Percentiles rank a stretch among this genome's conserved stretches.
These are phyloP conservation scores for Populus pruinosa DNA, from an alignment of 345 rosid genomes.

Conservation along the genomic window DNA sequence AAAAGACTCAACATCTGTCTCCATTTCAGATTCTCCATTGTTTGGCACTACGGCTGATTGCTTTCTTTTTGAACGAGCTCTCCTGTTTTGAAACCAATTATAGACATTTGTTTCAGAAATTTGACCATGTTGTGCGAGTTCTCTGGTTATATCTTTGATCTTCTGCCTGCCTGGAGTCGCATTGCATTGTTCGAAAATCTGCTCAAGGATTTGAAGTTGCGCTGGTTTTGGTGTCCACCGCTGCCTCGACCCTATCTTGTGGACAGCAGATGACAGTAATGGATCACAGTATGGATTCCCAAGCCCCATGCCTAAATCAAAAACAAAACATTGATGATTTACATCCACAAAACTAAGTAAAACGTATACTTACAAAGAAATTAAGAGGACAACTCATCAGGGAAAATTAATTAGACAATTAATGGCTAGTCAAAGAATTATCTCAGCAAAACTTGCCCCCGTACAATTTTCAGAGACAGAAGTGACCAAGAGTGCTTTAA, in stretches of 20 bases:
- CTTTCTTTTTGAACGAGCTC: constrained; percentile 70
- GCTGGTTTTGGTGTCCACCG: constrained; percentile 65
- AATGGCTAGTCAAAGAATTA: too few relatives aligned
- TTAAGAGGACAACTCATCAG: too few relatives aligned
- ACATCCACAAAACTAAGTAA: neutral
- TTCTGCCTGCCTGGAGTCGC: constrained; percentile 56
- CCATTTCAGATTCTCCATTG: constrained; percentile 21
- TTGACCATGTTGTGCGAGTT: constrained; percentile 57
- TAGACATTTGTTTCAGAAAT: constrained; percentile 68
- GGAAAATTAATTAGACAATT: too few relatives aligned
- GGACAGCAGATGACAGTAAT: constrained; percentile 33
- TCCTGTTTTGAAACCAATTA: constrained; percentile 78
- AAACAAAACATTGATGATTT: neutral
- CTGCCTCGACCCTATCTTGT: constrained; percentile 53
- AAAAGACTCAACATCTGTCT: constrained; percentile 22
- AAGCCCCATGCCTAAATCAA: constrained; percentile 36
- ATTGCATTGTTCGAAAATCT: constrained; percentile 44
- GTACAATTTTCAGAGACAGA: too few relatives aligned
- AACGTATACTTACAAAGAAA: too few relatives aligned
- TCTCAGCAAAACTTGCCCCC: too few relatives aligned
- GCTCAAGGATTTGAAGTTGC: constrained; percentile 64
- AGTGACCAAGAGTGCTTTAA: too few relatives aligned
- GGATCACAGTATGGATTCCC: constrained; percentile 44
- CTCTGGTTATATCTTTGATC: constrained; percentile 52
- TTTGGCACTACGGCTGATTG: constrained; percentile 19